Evolutionary conservation across 805 yeast genomes (phyloP).

Genomic region (Candida takata): DNA sequence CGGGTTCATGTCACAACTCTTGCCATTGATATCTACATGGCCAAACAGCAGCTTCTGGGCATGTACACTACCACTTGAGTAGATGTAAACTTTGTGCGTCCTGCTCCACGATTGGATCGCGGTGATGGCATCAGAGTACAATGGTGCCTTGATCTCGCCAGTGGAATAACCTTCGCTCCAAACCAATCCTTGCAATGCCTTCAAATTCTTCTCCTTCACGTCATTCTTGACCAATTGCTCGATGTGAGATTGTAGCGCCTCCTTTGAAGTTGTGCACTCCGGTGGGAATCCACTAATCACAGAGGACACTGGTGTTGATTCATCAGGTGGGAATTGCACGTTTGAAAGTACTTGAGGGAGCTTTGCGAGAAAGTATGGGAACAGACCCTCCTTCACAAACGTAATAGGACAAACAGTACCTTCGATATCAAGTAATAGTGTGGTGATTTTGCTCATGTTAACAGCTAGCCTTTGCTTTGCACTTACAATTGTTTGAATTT

Average conservation of each 20-base stretch:
- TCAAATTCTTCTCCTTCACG: conserved; percentile 69
- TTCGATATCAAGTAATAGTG: conserved; percentile 68
- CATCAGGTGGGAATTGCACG: conserved; percentile 22
- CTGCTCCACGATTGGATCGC: conserved; percentile 40
- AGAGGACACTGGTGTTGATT: conserved; percentile 21
- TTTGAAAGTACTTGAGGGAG: conserved; percentile 35
- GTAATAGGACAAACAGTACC: conserved; percentile 92
- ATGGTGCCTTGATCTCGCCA: conserved; percentile 74
- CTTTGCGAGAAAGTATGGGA: conserved; percentile 62
- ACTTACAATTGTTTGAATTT: too few species aligned
- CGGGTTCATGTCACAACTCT: conserved; percentile 43
- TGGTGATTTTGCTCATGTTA: too few species aligned
- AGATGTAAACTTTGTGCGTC: conserved; percentile 48
- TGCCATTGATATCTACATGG: conserved; percentile 42
- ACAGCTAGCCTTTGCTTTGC: too few species aligned
- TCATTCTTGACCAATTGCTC: conserved; percentile 53
- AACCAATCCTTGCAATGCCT: conserved; percentile 73
- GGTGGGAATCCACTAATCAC: conserved; percentile 18
- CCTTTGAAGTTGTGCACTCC: conserved; percentile 20
- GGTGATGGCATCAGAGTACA: conserved; percentile 64
- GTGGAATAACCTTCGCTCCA: conserved; percentile 76
- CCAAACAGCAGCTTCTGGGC: conserved; percentile 79
- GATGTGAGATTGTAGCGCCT: conserved; percentile 40
- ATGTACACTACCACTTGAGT: conserved; percentile 83
- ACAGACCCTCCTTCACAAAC: conserved; percentile 72